Evolutionary conservation across 176 grass and related monocot species (phyloP).

Genomic region (Cymbopogon citratus): DNA sequence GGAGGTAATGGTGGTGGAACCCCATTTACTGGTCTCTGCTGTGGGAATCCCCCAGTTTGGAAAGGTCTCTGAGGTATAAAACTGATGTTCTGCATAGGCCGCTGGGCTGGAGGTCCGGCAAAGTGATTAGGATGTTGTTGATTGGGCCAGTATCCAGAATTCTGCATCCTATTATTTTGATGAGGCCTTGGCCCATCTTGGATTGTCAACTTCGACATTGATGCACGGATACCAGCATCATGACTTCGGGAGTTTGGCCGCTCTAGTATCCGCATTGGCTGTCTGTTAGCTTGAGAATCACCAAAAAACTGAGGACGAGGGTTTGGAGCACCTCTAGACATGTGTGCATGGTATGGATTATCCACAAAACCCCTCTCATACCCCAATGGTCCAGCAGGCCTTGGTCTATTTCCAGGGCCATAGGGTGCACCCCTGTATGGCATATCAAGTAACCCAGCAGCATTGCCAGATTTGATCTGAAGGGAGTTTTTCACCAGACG

Average conservation of each 20-base stretch:
- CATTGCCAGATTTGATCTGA: conserved; percentile 62
- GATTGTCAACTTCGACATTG: conserved; percentile 59
- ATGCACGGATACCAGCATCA: conserved; percentile 36
- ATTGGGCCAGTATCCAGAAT: conserved; percentile 29
- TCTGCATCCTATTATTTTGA: conserved; percentile 38
- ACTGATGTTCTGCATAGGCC: conserved; percentile 19
- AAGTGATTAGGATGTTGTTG: conserved; percentile 38
- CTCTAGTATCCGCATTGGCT: conserved; percentile 48
- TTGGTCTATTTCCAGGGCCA: conserved; percentile 39
- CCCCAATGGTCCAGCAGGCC: conserved; percentile 57
- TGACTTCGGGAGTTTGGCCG: conserved; percentile 36
- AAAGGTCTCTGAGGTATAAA: conserved; percentile 27
- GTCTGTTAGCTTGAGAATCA: conserved; percentile 43
- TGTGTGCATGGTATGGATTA: conserved; percentile 24
- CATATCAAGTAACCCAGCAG: conserved; percentile 56
- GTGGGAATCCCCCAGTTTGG: conserved; percentile 21
- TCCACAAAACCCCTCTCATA: conserved; percentile 67
- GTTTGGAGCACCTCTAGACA: conserved; percentile 54
- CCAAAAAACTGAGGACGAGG: conserved; percentile 47
- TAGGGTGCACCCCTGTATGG: conserved; percentile 49
- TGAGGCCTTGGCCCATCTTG: conserved; percentile 45
- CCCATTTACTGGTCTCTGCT: conserved; percentile 44
- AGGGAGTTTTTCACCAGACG: conserved; percentile 91
- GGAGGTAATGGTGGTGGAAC: conserved; percentile 62
- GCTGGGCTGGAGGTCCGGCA: conserved; percentile 31